Percentiles rank a stretch among this genome's conserved stretches.
Conservation (phyloP, 306 rosid species). For the Abrus pulchellus region DNA sequence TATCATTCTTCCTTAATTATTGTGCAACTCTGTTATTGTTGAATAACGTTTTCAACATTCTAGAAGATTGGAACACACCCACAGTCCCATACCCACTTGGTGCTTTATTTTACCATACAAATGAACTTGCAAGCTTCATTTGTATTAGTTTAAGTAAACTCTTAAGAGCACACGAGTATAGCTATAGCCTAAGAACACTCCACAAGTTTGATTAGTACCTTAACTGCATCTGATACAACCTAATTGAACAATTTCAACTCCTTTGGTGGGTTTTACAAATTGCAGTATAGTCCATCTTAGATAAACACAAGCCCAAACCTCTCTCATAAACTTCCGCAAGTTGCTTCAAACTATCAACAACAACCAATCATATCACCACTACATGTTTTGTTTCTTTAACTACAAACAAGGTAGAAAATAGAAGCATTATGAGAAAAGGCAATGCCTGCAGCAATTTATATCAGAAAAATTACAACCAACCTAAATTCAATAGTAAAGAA, state of each 20-base stretch:
- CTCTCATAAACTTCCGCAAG: not conserved
- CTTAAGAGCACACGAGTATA: not conserved
- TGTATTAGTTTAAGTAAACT: not conserved
- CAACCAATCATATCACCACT: too few species aligned
- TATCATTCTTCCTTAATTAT: not conserved
- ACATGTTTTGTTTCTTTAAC: too few species aligned
- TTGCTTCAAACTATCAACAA: too few species aligned
- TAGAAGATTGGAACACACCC: not conserved
- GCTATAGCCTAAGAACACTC: not conserved
- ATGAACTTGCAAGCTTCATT: not conserved
- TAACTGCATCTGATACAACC: not conserved
- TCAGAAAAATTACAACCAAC: not conserved
- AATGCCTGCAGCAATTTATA: too few species aligned
- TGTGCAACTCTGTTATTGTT: not conserved
- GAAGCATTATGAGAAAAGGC: too few species aligned
- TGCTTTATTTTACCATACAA: not conserved
- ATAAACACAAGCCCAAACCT: constrained; percentile 1
- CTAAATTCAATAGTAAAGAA: constrained; percentile 21
- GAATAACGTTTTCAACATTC: not conserved
- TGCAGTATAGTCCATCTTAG: not conserved
- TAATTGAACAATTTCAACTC: not conserved
- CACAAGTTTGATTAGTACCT: not conserved
- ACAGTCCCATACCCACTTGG: not conserved
- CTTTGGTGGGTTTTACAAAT: constrained; percentile 22
- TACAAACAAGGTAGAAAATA: too few species aligned